Base-by-base conservation (phyloP, 179 eudicot genomes). In the Patellifolia procumbens region DNA sequence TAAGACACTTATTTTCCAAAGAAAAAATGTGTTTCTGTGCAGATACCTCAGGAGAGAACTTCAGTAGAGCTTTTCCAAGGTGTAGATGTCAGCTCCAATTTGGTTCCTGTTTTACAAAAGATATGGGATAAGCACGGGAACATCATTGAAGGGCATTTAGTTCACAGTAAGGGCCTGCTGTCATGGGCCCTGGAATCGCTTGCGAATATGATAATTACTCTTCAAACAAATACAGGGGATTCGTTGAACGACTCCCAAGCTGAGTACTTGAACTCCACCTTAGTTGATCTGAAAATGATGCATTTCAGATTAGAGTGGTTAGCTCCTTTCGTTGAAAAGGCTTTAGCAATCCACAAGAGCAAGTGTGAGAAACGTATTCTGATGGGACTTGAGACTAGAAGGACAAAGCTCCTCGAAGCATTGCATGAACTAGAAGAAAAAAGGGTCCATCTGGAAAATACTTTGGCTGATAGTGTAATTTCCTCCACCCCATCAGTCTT, bases 101-200 rank as follows among this genome's bases (percentile, higher is more conserved):
- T 72, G 5, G n/a, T 62, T 16, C 81, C 81, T 31, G 28, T 71
- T 49, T 22, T 72, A 58, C 34, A 72, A 43, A 78, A 64, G n/a
- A 53, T 78, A 26, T 78, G 81, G 72, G 64, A 39, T 3, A 72
- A 63, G 65, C 52, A 70, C 9, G 72, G 81, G 10, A n/a, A 78
- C 51, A 17, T 72, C 7, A 42, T 55, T 13, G 17, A 78, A 64
- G 34, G 29, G 7, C 28, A 37, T 64, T 66, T 43, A 1, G 31
- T 78, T 3, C 24, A 53, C 4, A 72, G 75, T 16, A 10, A 63
- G 3, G 15, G 63, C 10, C 51, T 64, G 13, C 32, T 52, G 29
- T 45, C 48, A 13, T 60, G 66, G 64, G 64, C 72, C 15, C 55
- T 72, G 46, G 81, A 78, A 67, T 63, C 70, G 1, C 43, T 78